These are phyloP conservation scores for Theileria orientalis DNA, from an alignment of 169 alveolate genomes.

Conservation along the genomic window DNA sequence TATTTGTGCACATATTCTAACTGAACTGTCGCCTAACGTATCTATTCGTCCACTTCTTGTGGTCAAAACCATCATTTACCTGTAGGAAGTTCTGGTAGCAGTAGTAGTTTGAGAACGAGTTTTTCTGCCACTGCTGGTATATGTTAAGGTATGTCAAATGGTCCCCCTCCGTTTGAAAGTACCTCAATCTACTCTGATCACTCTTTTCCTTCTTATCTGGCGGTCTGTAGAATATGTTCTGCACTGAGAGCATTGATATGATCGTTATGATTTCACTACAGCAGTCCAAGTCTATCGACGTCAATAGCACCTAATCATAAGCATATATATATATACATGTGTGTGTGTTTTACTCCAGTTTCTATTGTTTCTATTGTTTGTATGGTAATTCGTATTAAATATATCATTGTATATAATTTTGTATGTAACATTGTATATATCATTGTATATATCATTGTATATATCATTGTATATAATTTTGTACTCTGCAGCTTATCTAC, in stretches of 20 bases:
- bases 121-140: slow-evolving; percentile 92
- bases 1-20: too few species aligned
- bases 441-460: too few species aligned
- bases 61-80: slow-evolving; percentile 52
- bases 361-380: slow-evolving; percentile 56
- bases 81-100: slow-evolving; percentile 97
- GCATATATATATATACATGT: slow-evolving; percentile 38
- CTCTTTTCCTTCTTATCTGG: slow-evolving; percentile 94
- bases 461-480: background rate
- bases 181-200: slow-evolving; percentile 93
- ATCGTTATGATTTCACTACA: slow-evolving; percentile 97
- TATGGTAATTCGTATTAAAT: slow-evolving; percentile 2
- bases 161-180: slow-evolving; percentile 97
- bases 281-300: slow-evolving; percentile 97
- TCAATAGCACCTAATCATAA: slow-evolving; percentile 86
- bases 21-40: too few species aligned
- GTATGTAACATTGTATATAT: background rate
- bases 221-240: slow-evolving; percentile 97
- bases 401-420: background rate
- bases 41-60: too few species aligned
- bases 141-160: slow-evolving; percentile 94
- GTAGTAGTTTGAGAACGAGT: slow-evolving; percentile 92
- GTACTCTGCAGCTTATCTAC: background rate
- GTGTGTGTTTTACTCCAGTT: slow-evolving; percentile 84
- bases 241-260: slow-evolving; percentile 96